phyloP scores from a whole-genome alignment of 345 rosid genomes.

The Ceriops zippeliana region DNA sequence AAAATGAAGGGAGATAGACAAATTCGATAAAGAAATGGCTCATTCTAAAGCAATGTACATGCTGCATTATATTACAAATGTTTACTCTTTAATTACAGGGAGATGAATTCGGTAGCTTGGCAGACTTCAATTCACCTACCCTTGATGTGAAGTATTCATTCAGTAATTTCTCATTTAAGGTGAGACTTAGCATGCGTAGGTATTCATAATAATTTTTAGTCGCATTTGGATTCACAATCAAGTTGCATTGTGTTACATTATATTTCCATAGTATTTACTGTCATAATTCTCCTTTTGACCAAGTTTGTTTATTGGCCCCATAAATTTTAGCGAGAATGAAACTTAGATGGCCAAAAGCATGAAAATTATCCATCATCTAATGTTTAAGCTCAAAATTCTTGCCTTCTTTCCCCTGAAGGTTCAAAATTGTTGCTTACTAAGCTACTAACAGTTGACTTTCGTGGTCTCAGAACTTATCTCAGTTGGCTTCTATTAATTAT shows the following conservation, averaged over 20 bases:
- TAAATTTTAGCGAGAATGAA: too few relatives aligned
- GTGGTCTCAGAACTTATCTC: constrained; percentile 68
- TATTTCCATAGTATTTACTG: too few relatives aligned
- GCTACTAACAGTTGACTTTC: not conserved
- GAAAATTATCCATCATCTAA: too few relatives aligned
- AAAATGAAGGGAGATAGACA: too few relatives aligned
- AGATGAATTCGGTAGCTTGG: constrained; percentile 76
- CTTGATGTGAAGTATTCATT: constrained; percentile 81
- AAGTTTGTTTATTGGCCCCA: too few relatives aligned
- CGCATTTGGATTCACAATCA: not conserved
- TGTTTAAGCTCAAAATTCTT: too few relatives aligned
- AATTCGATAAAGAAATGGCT: not conserved
- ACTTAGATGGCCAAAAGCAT: too few relatives aligned
- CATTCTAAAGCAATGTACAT: not conserved
- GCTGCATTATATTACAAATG: not conserved
- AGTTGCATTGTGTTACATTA: too few relatives aligned
- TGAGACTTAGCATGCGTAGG: constrained; percentile 19
- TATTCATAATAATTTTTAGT: not conserved
- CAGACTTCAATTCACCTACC: constrained; percentile 62
- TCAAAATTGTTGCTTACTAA: too few relatives aligned
- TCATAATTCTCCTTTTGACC: too few relatives aligned
- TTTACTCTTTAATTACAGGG: constrained; percentile 43
- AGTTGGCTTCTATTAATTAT: constrained; percentile 91
- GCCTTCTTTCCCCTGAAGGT: too few relatives aligned
- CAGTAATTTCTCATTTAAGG: constrained; percentile 97